phyloP scores from a whole-genome alignment of 176 grass and related monocot genomes.

The Panicum miliaceum region DNA sequence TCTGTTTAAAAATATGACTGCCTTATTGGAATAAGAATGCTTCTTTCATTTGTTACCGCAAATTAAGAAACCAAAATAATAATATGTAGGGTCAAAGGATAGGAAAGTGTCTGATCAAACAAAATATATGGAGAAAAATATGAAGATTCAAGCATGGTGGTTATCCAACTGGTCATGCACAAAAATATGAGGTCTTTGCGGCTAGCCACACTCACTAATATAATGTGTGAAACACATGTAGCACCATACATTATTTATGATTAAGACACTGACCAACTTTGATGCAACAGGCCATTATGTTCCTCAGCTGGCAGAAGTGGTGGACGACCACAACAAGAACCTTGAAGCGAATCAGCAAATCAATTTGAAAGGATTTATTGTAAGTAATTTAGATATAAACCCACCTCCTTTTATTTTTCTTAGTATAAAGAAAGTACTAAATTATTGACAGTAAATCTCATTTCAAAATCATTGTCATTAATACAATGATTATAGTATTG shows the following conservation, averaged over 20 bases:
- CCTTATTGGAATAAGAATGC: neutral
- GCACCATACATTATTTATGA: slow-evolving; percentile 7
- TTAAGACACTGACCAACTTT: slow-evolving; percentile 21
- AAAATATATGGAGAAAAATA: slow-evolving; percentile 29
- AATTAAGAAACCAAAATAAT: slow-evolving; percentile 16
- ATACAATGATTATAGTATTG: neutral
- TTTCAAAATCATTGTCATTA: neutral
- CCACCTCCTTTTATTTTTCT: neutral
- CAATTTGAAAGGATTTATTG: slow-evolving; percentile 87
- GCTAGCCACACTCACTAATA: slow-evolving; percentile 2
- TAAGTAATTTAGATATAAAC: slow-evolving; percentile 36
- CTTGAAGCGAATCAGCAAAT: slow-evolving; percentile 48
- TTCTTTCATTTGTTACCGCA: slow-evolving; percentile 29
- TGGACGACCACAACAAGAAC: slow-evolving; percentile 71
- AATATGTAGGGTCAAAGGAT: slow-evolving; percentile 10
- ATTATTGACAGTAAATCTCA: neutral
- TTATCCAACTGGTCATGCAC: slow-evolving; percentile 26
- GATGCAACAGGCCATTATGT: slow-evolving; percentile 80
- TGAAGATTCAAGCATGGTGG: slow-evolving; percentile 16
- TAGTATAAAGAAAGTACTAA: neutral
- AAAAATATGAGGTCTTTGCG: neutral
- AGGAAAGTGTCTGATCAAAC: slow-evolving; percentile 1
- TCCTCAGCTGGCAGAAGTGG: slow-evolving; percentile 83
- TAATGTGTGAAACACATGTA: slow-evolving; percentile 31
- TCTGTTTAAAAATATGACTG: slow-evolving; percentile 8